Evolutionary conservation across 2,329 filamentous ascomycete genomes (phyloP).

Genomic region (Ophiostoma australiae): DNA sequence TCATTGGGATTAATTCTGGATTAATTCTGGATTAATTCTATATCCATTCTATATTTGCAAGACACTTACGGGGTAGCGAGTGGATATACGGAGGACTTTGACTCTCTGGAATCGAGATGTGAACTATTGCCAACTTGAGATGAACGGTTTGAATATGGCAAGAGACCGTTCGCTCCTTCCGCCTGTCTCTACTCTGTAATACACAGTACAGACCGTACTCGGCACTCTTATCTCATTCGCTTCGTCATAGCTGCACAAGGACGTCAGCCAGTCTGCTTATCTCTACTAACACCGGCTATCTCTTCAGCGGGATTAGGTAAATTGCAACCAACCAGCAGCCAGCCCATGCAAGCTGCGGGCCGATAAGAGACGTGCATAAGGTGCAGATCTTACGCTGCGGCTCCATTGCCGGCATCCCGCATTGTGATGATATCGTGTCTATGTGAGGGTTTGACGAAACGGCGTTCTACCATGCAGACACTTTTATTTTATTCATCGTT

Average conservation of each 20-base stretch:
- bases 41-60: neutral
- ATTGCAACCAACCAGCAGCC: neutral
- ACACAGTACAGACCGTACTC: neutral
- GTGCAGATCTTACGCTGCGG: neutral
- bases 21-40: neutral
- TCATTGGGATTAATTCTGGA: neutral
- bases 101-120: neutral
- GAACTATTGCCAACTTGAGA: neutral
- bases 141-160: neutral
- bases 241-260: conserved; percentile 7
- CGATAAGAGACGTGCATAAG: conserved; percentile 1
- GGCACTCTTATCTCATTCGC: conserved; percentile 10
- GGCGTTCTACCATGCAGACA: neutral
- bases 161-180: neutral
- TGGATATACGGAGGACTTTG: neutral
- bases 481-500: neutral
- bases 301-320: neutral
- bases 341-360: conserved; percentile 1
- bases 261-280: neutral
- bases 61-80: neutral
- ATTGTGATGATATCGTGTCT: neutral
- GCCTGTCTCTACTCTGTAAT: too few species aligned
- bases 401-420: neutral
- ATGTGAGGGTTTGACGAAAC: neutral
- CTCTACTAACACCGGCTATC: neutral